These are phyloP conservation scores for Magnolia officinalis DNA, from an alignment of 164 flowering plant species.

Conservation along the genomic window DNA sequence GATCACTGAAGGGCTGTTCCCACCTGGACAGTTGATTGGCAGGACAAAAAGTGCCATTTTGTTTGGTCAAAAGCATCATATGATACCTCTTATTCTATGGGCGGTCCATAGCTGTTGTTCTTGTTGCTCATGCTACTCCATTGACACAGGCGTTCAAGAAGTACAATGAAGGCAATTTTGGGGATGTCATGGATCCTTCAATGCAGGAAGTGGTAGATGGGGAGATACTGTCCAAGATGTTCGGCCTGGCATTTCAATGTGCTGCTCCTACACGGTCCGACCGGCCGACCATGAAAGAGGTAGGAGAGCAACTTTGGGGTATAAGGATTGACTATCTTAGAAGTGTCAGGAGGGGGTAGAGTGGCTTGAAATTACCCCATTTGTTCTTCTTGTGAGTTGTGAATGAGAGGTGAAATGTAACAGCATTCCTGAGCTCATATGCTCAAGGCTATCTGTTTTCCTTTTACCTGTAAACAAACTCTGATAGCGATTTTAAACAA, in stretches of 20 bases:
- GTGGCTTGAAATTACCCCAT: neutral
- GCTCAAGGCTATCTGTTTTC: neutral
- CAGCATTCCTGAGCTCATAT: neutral
- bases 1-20: neutral
- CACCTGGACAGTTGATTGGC: neutral
- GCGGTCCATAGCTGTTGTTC: neutral
- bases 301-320: constrained; percentile 77
- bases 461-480: neutral
- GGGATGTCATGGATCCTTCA: constrained; percentile 57
- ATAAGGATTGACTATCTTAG: constrained; percentile 69
- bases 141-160: constrained; percentile 63
- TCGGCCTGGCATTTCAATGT: constrained; percentile 74
- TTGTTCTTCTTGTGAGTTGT: neutral
- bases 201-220: constrained; percentile 53
- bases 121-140: neutral
- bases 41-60: neutral
- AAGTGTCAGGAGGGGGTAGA: constrained; percentile 31
- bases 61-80: neutral
- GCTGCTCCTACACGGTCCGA: constrained; percentile 76
- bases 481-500: neutral
- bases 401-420: neutral
- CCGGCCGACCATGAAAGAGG: constrained; percentile 88
- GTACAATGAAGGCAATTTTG: constrained; percentile 47
- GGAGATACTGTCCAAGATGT: constrained; percentile 47
- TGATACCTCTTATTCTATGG: neutral